These are phyloP conservation scores for Marchantia paleacea DNA, from an alignment of 225 moss, liverwort and hornwort species.

Conservation along the genomic window DNA sequence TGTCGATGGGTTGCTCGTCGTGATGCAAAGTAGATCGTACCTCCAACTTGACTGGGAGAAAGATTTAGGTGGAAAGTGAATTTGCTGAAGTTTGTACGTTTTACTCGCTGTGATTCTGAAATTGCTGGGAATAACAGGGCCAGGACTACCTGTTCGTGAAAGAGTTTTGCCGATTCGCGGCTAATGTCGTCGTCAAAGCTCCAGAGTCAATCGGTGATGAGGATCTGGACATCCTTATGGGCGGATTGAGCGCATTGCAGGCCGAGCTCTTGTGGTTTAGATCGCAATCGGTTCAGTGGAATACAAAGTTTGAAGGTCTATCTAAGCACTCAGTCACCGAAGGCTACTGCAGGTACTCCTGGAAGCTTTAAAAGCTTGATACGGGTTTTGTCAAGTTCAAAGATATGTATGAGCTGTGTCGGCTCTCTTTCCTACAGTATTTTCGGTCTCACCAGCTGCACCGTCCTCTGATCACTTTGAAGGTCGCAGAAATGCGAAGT, in stretches of 20 bases:
- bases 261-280: constrained; percentile 50
- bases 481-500: background rate
- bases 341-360: constrained; percentile 36
- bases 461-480: background rate
- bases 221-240: constrained; percentile 57
- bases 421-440: too few relatives aligned
- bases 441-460: background rate
- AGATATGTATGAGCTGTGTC: too few relatives aligned
- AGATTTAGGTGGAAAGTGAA: background rate
- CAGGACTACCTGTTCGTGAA: constrained; percentile 89
- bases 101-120: background rate
- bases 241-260: constrained; percentile 64
- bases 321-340: constrained; percentile 26
- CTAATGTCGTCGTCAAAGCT: constrained; percentile 67
- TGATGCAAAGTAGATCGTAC: too few relatives aligned
- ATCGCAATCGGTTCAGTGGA: constrained; percentile 37
- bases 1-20: too few relatives aligned
- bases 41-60: too few relatives aligned
- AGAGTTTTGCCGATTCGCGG: constrained; percentile 62
- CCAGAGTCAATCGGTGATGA: constrained; percentile 56
- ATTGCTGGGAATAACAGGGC: constrained; percentile 39
- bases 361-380: too few relatives aligned
- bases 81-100: background rate
- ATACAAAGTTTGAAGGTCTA: constrained; percentile 18
- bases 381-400: too few relatives aligned